These are phyloP conservation scores for Diaporthe australafricana DNA, from an alignment of 2,329 filamentous ascomycete species.

Conservation along the genomic window DNA sequence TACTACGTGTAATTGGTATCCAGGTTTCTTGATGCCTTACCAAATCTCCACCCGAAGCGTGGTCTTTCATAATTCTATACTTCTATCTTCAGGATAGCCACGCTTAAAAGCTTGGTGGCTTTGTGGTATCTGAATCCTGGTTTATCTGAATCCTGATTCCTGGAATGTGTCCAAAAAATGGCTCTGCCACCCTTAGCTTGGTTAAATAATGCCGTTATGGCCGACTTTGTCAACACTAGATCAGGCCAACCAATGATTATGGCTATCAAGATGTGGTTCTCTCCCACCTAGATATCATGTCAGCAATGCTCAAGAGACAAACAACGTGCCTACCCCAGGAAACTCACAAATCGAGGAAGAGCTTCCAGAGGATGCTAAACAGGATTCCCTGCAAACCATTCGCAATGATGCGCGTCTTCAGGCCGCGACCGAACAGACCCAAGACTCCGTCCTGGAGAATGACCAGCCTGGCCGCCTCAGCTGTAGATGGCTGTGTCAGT, in stretches of 20 bases:
- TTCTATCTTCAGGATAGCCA: neutral
- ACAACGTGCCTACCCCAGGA: fast-evolving
- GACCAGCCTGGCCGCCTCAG: constrained; percentile 55
- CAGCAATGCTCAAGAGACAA: neutral
- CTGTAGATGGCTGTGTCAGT: constrained; percentile 41
- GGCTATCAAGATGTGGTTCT: neutral
- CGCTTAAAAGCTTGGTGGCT: neutral
- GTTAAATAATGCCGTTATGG: neutral
- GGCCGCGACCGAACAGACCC: constrained; percentile 57
- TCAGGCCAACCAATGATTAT: no score
- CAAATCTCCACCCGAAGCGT: neutral
- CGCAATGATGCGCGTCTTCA: constrained; percentile 60
- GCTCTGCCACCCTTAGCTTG: no score
- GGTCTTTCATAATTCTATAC: neutral
- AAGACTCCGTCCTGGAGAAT: constrained; percentile 54
- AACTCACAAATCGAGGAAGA: constrained; percentile 60
- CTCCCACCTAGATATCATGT: constrained; percentile 8
- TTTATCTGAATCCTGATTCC: no score
- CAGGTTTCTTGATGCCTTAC: neutral
- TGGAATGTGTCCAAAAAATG: neutral
- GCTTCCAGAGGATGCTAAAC: constrained; percentile 62
- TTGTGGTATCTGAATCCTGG: no score
- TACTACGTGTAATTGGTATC: neutral
- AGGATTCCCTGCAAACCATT: constrained; percentile 60
- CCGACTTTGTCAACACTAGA: neutral